Conservation (phyloP, 208 protist species). For the Leishmania tarentolae region DNA sequence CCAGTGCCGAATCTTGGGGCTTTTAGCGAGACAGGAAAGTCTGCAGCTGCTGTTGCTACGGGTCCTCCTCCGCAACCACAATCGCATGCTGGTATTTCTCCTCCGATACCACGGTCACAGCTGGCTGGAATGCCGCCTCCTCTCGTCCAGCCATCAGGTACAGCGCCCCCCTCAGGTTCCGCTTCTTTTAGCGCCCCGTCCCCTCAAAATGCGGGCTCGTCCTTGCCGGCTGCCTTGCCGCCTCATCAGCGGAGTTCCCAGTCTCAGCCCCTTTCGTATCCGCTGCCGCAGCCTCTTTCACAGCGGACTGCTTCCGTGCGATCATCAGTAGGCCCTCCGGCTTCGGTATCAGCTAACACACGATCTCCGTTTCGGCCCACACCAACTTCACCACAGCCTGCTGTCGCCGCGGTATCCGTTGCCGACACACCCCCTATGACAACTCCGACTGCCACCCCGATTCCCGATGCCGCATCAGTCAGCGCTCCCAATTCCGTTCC, state of each 20-base stretch:
- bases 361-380: neutral
- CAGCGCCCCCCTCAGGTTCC: neutral
- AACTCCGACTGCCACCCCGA: neutral
- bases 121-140: neutral
- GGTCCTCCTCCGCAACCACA: neutral
- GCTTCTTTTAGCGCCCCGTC: neutral
- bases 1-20: neutral
- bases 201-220: neutral
- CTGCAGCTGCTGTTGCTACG: slow-evolving; percentile 1
- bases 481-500: neutral
- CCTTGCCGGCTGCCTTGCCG: neutral
- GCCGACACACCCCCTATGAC: neutral
- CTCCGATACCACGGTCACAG: neutral
- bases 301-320: neutral
- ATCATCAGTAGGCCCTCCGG: neutral
- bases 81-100: neutral
- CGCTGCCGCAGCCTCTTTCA: slow-evolving; percentile 12
- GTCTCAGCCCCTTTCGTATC: neutral
- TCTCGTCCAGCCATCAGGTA: neutral
- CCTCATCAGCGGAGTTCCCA: neutral
- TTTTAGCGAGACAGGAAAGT: neutral
- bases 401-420: neutral
- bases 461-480: neutral
- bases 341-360: neutral
- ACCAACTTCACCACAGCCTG: neutral